Base-by-base conservation (phyloP, 768 basidiomycete species). In the Cystofilobasidium bisporidii region DNA sequence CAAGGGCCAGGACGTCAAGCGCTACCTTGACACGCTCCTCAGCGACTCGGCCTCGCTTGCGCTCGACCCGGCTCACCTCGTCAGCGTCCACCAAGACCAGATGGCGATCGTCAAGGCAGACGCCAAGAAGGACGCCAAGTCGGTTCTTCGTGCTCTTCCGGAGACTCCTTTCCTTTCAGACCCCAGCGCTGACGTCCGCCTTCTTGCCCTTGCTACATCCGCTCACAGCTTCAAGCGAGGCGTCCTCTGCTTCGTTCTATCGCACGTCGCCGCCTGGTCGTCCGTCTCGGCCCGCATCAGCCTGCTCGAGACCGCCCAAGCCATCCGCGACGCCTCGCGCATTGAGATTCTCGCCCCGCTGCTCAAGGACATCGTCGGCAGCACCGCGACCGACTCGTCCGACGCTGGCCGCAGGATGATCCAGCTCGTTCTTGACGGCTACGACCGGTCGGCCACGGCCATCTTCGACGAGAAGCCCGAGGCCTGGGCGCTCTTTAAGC, bases 11-110 rank as follows among this genome's bases (percentile, higher is more conserved):
- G 72, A 74, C 63, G 71, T 73, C 18, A 63, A 71, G 58, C 65
- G 69, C 24, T 91, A 94, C 75, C 89, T 93, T 76, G 87, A 92
- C 75, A 85, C 84, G 0, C 81, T 92, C 9, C 73, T 91, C 15
- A 88, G 89, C 0, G 80, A 85, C 3, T 74, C 91, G 14, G 78
- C 91, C 0, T 81, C 86, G 26, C 81, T 84, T 14, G 72, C 91
- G 17, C 81, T 84, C 62, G 81, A 80, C 67, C 30, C 75, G 0
- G 79, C 81, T 53, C 67, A 87, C 72, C 71, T 89, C 57, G 79
- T 79, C 50, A 72, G 80, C 17, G 82, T 88, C 75, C 85, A 90
- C 72, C 80, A 81, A 40, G 82, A 83, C 64, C 81, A 85, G 22
- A 65, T 74, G 77, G 86, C 36, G 74, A 75, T 14, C 77, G 76